These are phyloP conservation scores for Balakata baccata DNA, from an alignment of 345 rosid genomes.

Conservation along the genomic window DNA sequence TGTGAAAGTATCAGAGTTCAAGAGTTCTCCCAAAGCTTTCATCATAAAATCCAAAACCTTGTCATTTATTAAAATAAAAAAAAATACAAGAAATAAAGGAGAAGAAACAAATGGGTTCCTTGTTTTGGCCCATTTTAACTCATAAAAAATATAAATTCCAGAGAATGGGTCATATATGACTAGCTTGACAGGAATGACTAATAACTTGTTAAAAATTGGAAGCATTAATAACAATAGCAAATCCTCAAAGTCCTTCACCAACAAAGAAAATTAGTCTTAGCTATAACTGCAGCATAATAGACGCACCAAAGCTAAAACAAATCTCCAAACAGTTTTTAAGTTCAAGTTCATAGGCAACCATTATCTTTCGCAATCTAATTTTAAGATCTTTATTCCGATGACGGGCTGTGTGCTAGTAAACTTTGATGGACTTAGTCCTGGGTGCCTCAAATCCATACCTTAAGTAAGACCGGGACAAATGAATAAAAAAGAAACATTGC, in stretches of 20 bases:
- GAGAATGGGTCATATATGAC: too few relatives aligned
- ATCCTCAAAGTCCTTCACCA: not conserved
- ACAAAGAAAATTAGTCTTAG: not conserved
- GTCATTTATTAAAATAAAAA: not conserved
- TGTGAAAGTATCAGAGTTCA: too few relatives aligned
- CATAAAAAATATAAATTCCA: not conserved
- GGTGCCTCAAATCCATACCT: conserved; percentile 44
- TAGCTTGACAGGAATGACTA: too few relatives aligned
- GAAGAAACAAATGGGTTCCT: too few relatives aligned
- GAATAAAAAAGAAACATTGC: conserved; percentile 82
- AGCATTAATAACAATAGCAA: not conserved
- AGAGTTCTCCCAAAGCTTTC: not conserved
- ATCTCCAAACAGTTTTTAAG: not conserved
- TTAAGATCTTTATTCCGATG: not conserved
- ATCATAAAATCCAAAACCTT: not conserved
- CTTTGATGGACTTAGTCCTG: not conserved
- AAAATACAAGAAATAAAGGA: not conserved
- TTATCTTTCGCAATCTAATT: not conserved
- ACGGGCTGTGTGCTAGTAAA: conserved; percentile 5
- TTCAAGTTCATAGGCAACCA: not conserved
- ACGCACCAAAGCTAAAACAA: not conserved
- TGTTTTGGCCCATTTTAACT: not conserved
- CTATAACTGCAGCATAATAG: not conserved
- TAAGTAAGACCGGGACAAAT: conserved; percentile 68
- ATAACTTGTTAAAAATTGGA: too few relatives aligned